phyloP scores from a whole-genome alignment of 306 rosid species.

The Lagenaria siceraria region DNA sequence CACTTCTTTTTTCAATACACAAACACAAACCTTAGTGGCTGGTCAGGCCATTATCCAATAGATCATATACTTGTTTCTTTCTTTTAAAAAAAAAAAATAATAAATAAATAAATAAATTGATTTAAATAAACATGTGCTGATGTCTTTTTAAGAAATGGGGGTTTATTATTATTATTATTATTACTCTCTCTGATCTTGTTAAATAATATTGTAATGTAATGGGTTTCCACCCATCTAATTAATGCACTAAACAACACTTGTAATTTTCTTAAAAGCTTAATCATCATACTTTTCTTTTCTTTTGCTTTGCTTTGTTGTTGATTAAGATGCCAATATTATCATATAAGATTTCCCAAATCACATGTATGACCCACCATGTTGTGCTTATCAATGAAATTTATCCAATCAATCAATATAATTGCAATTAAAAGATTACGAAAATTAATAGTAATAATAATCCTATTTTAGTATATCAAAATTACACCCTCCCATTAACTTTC shows the following conservation, averaged over 20 bases:
- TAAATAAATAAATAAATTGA: too few relatives aligned
- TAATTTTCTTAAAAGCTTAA: background rate
- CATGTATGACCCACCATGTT: constrained; percentile 8
- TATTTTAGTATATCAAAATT: background rate
- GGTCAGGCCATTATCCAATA: background rate
- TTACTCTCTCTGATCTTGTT: background rate
- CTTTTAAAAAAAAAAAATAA: too few relatives aligned
- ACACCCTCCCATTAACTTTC: constrained; percentile 3
- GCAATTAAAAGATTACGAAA: background rate
- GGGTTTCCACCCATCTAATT: constrained; percentile 3
- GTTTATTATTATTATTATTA: background rate
- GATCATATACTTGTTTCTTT: background rate
- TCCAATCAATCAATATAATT: constrained; percentile 2
- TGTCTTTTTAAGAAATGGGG: background rate
- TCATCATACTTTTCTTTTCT: background rate
- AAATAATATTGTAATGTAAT: background rate
- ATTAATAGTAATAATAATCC: too few relatives aligned
- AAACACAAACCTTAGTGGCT: background rate
- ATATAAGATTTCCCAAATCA: constrained; percentile 13
- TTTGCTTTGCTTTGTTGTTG: background rate
- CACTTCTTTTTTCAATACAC: background rate
- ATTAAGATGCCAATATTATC: constrained; percentile 11
- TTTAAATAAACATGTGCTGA: background rate
- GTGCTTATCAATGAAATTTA: constrained; percentile 2
- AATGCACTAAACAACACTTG: background rate